Conservation (phyloP, 2,329 filamentous ascomycete species). For the Amauroascus verrucosus region DNA sequence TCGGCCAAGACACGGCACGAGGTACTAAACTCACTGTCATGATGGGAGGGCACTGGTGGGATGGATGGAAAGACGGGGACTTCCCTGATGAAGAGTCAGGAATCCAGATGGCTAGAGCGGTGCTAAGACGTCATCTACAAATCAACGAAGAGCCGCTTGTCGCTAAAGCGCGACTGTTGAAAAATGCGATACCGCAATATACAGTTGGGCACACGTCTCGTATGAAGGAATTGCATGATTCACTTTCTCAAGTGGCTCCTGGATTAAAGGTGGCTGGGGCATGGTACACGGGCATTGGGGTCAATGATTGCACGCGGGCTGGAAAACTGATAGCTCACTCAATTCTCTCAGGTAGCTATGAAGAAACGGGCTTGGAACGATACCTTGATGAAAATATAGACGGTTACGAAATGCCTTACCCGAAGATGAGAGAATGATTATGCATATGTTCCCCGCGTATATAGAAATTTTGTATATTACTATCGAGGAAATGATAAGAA, state of each 20-base stretch:
- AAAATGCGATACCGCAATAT: conserved; percentile 84
- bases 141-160: conserved; percentile 55
- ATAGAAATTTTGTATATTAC: conserved; percentile 1
- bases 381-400: conserved; percentile 10
- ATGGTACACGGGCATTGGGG: conserved; percentile 42
- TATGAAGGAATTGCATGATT: conserved; percentile 48
- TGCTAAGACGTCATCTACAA: conserved; percentile 63
- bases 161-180: conserved; percentile 51
- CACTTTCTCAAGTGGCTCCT: conserved; percentile 45
- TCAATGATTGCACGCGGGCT: conserved; percentile 47
- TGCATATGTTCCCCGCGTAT: not conserved
- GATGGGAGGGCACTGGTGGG: conserved; percentile 89
- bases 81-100: conserved; percentile 58
- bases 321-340: conserved; percentile 44
- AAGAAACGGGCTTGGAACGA: conserved; percentile 31
- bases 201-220: conserved; percentile 61
- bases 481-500: not conserved
- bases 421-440: not conserved
- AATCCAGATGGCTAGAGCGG: conserved; percentile 55
- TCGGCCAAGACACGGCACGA: conserved; percentile 44
- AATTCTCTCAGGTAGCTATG: not conserved
- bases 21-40: conserved; percentile 90
- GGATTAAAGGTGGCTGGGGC: conserved; percentile 53
- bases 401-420: not conserved
- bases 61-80: conserved; percentile 44